Percentiles rank a stretch among this genome's conserved stretches.
Conservation (phyloP, 2,329 filamentous ascomycete species). For the Colletotrichum tropicale region DNA sequence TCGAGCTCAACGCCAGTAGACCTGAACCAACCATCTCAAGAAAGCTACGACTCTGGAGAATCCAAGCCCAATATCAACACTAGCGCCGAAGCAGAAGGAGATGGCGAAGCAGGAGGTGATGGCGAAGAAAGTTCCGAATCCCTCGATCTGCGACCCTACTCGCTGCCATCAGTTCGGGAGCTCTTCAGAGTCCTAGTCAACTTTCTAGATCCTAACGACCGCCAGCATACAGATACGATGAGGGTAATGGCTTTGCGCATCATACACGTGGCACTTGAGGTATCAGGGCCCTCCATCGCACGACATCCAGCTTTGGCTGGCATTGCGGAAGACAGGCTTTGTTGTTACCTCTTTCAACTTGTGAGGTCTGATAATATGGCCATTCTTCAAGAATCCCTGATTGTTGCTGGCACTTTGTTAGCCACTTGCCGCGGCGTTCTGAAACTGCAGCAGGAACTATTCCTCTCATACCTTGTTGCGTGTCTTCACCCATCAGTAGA, state of each 20-base stretch:
- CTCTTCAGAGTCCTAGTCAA: constrained; percentile 93
- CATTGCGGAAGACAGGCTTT: constrained; percentile 91
- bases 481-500: constrained; percentile 94
- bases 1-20: constrained; percentile 8
- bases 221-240: constrained; percentile 92
- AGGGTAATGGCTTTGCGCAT: constrained; percentile 97
- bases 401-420: constrained; percentile 88
- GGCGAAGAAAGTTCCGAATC: constrained; percentile 48
- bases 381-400: constrained; percentile 88
- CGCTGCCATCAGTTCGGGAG: constrained; percentile 90
- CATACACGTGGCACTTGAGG: constrained; percentile 95
- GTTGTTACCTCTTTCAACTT: constrained; percentile 93
- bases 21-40: background rate
- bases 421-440: constrained; percentile 89
- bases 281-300: constrained; percentile 93
- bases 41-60: constrained; percentile 2
- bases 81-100: constrained; percentile 14
- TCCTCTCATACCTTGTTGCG: constrained; percentile 90
- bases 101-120: constrained; percentile 20
- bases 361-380: constrained; percentile 96
- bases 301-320: constrained; percentile 87
- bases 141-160: constrained; percentile 81
- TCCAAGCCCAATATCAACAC: background rate
- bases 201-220: constrained; percentile 90
- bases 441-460: constrained; percentile 96